Evolutionary conservation across 495 filamentous ascomycete genomes (phyloP).

Genomic region (Xylaria intraflava): DNA sequence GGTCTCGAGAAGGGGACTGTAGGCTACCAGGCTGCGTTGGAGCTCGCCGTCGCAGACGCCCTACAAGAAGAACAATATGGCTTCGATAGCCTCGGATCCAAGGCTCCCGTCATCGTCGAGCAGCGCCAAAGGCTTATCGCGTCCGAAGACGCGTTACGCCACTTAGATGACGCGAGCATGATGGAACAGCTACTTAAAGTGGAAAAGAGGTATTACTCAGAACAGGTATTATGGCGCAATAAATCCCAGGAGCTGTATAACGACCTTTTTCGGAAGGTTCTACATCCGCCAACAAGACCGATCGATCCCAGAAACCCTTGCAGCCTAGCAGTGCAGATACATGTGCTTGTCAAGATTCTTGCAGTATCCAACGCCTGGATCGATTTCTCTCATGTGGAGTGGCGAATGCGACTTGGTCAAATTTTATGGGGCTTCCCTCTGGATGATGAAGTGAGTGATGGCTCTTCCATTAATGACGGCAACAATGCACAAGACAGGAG

Average conservation of each 20-base stretch:
- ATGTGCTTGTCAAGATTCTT: slow-evolving; percentile 50
- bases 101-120: slow-evolving; percentile 36
- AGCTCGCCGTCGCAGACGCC: slow-evolving; percentile 59
- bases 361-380: slow-evolving; percentile 58
- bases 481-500: slow-evolving; percentile 38
- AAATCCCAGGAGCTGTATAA: slow-evolving; percentile 49
- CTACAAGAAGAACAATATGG: slow-evolving; percentile 48
- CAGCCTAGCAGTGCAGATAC: slow-evolving; percentile 53
- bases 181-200: slow-evolving; percentile 47
- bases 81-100: slow-evolving; percentile 37
- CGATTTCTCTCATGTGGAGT: slow-evolving; percentile 73
- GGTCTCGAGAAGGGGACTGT: slow-evolving; percentile 67
- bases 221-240: slow-evolving; percentile 25
- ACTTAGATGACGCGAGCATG: slow-evolving; percentile 45
- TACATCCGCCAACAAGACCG: slow-evolving; percentile 51
- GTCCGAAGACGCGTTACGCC: slow-evolving; percentile 43
- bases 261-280: slow-evolving; percentile 52
- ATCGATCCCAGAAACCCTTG: slow-evolving; percentile 53
- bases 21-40: slow-evolving; percentile 67
- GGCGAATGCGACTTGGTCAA: slow-evolving; percentile 74
- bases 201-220: slow-evolving; percentile 39
- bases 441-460: slow-evolving; percentile 47
- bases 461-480: slow-evolving; percentile 31
- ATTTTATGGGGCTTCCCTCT: slow-evolving; percentile 64
- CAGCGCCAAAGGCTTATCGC: slow-evolving; percentile 44